phyloP scores from a whole-genome alignment of 768 basidiomycete species.

The Amanita jacksonii region DNA sequence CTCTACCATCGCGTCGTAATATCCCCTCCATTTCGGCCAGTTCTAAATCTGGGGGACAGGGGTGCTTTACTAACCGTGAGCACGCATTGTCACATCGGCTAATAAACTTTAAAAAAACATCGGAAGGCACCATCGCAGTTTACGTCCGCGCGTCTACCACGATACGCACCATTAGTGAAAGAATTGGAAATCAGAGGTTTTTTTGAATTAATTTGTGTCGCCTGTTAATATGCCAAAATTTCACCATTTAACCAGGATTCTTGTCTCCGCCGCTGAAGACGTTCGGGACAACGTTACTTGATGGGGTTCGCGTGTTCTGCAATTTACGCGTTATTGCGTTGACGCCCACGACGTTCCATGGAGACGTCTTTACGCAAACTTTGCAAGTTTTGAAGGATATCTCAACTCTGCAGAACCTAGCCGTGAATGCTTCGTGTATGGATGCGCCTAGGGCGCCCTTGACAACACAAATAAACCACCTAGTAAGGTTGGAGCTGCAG shows the following conservation, averaged over 20 bases:
- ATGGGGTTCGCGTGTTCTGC: conserved; percentile 21
- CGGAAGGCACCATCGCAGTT: conserved; percentile 27
- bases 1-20: conserved; percentile 38
- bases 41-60: conserved; percentile 27
- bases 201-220: conserved; percentile 17
- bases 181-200: conserved; percentile 38
- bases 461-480: conserved; percentile 19
- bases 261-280: conserved; percentile 21
- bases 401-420: conserved; percentile 17
- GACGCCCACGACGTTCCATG: conserved; percentile 24
- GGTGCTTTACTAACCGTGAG: conserved; percentile 26
- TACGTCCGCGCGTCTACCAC: conserved; percentile 28
- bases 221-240: conserved; percentile 6
- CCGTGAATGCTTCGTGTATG: conserved; percentile 28
- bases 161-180: conserved; percentile 30
- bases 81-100: not conserved
- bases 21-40: conserved; percentile 23
- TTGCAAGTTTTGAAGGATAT: conserved; percentile 18
- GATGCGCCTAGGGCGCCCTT: conserved; percentile 21
- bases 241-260: conserved; percentile 14
- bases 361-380: conserved; percentile 23
- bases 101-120: conserved; percentile 2
- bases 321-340: conserved; percentile 26
- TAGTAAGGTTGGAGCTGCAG: conserved; percentile 22
- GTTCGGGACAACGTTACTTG: conserved; percentile 18